These are phyloP conservation scores for Diaporthe velutina DNA, from an alignment of 2,329 filamentous ascomycete species.

Conservation along the genomic window DNA sequence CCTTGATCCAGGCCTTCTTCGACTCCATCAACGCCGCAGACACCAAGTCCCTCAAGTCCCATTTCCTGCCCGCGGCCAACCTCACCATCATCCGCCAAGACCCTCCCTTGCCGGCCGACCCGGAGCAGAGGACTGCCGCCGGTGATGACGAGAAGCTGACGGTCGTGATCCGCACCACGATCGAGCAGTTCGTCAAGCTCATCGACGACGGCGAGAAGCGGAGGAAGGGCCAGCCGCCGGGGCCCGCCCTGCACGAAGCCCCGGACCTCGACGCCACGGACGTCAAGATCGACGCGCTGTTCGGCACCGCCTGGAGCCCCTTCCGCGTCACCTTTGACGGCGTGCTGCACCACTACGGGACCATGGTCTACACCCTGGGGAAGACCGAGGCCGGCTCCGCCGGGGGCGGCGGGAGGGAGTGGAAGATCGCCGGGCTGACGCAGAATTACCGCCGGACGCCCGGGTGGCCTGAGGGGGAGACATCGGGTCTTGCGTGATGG, in stretches of 20 bases:
- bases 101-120: slow-evolving; percentile 20
- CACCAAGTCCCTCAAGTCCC: slow-evolving; percentile 26
- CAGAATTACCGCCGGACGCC: slow-evolving; percentile 38
- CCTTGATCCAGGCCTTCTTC: slow-evolving; percentile 37
- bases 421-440: slow-evolving; percentile 36
- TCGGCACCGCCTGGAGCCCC: slow-evolving; percentile 35
- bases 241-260: slow-evolving; percentile 32
- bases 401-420: not conserved
- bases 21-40: slow-evolving; percentile 38
- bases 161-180: slow-evolving; percentile 33
- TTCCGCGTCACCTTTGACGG: slow-evolving; percentile 36
- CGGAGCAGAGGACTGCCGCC: not conserved
- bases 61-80: slow-evolving; percentile 34
- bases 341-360: slow-evolving; percentile 38
- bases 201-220: slow-evolving; percentile 33
- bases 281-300: slow-evolving; percentile 33
- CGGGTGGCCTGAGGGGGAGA: slow-evolving; percentile 33
- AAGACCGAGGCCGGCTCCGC: slow-evolving; percentile 11
- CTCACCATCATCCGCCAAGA: slow-evolving; percentile 38
- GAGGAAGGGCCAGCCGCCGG: slow-evolving; percentile 27
- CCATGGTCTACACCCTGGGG: slow-evolving; percentile 36
- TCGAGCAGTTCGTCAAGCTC: slow-evolving; percentile 36
- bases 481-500: not conserved
- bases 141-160: slow-evolving; percentile 28
- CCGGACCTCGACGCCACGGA: slow-evolving; percentile 34